phyloP scores from a whole-genome alignment of 345 rosid species.

The Raphanus raphanistrum region DNA sequence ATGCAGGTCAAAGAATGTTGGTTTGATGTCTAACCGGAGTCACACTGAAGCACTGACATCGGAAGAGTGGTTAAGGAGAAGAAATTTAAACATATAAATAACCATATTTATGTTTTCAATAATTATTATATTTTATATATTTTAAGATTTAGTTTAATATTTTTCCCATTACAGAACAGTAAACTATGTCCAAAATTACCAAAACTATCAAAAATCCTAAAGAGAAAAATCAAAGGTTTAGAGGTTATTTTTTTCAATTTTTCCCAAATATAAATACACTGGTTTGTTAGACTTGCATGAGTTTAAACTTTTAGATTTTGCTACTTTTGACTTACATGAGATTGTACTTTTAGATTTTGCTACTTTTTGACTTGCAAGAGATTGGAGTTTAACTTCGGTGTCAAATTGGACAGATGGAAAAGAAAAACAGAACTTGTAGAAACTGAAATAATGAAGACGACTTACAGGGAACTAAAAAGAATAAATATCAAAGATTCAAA shows the following conservation, averaged over 20 bases:
- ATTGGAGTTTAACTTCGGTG: neutral
- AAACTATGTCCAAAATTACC: too few species aligned
- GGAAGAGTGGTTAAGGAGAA: conserved; percentile 42
- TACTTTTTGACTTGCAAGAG: neutral
- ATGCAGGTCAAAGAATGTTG: neutral
- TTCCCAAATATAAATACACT: too few species aligned
- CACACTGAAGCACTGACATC: conserved; percentile 28
- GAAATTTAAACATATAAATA: too few species aligned
- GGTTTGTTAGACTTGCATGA: too few species aligned
- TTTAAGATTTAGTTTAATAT: too few species aligned
- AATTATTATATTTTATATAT: too few species aligned
- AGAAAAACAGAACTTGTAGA: neutral
- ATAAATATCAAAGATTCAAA: conserved; percentile 7
- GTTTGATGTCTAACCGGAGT: conserved; percentile 1
- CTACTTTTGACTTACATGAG: neutral
- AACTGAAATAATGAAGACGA: neutral
- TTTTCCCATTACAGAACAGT: too few species aligned
- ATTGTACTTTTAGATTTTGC: neutral
- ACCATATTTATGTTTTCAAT: too few species aligned
- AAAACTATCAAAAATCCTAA: too few species aligned
- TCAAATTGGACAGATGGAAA: neutral
- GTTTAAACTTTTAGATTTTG: neutral
- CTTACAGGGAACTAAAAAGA: neutral
- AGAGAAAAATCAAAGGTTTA: too few species aligned
- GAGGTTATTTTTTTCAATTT: too few species aligned